phyloP scores from a whole-genome alignment of 1,139 yeast species.

The Waltiozyma sp. region DNA sequence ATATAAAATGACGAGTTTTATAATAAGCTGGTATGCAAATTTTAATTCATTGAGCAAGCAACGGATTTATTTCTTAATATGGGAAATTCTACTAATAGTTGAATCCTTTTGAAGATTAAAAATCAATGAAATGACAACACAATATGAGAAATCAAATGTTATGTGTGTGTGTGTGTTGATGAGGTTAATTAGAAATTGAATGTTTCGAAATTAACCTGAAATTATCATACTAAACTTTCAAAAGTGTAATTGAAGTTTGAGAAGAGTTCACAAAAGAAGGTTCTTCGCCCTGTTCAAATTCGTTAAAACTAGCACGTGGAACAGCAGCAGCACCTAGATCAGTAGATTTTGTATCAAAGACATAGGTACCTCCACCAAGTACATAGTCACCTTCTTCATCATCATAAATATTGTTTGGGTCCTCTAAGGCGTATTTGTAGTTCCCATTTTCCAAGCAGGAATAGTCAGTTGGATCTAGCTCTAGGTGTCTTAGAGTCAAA shows the following conservation, averaged over 20 bases:
- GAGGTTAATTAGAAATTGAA: no score
- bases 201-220: no score
- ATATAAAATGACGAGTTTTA: no score
- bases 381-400: background rate
- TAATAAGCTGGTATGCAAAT: no score
- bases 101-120: no score
- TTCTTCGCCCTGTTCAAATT: background rate
- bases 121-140: no score
- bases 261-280: background rate
- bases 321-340: background rate
- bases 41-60: no score
- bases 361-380: background rate
- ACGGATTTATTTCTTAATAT: no score
- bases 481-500: slow-evolving; percentile 6
- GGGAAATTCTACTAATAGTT: no score
- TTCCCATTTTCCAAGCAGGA: slow-evolving; percentile 7
- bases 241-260: background rate
- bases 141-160: no score
- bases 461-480: slow-evolving; percentile 9
- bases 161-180: no score
- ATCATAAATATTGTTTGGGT: background rate
- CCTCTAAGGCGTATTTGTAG: slow-evolving; percentile 8
- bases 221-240: background rate
- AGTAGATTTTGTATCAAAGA: background rate
- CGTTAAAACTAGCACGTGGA: background rate